Percentiles rank a stretch among this genome's conserved stretches.
These are phyloP conservation scores for Phaeosphaeriaceae sp. DNA, from an alignment of 2,329 filamentous ascomycete genomes.

Conservation along the genomic window DNA sequence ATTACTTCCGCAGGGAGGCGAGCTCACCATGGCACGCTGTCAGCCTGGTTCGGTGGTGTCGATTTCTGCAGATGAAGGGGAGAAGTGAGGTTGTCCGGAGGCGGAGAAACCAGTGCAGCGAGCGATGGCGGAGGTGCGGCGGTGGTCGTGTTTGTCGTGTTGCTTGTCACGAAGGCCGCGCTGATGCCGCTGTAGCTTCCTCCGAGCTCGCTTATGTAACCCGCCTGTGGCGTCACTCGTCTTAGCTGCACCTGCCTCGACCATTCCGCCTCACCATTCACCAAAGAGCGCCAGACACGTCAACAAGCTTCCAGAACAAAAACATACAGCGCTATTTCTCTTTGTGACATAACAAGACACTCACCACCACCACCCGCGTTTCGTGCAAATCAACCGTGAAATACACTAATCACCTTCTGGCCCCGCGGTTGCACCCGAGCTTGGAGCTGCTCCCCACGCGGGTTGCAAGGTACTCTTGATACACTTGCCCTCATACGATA, in stretches of 20 bases:
- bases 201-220: constrained; percentile 14
- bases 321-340: constrained; percentile 2
- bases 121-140: constrained; percentile 24
- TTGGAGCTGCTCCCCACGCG: constrained; percentile 17
- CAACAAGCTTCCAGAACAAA: constrained; percentile 20
- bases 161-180: constrained; percentile 25
- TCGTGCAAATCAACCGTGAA: background rate
- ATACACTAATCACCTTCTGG: constrained; percentile 1
- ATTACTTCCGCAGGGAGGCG: constrained; percentile 22
- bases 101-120: background rate
- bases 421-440: constrained; percentile 13
- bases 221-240: constrained; percentile 30
- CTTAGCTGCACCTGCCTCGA: constrained; percentile 18
- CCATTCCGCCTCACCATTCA: constrained; percentile 31
- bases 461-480: constrained; percentile 14
- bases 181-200: constrained; percentile 33
- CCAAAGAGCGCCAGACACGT: constrained; percentile 46
- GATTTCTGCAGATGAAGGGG: background rate
- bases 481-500: background rate
- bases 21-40: constrained; percentile 43
- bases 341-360: background rate
- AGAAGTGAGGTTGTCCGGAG: background rate
- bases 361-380: background rate
- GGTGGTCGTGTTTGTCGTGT: constrained; percentile 41
- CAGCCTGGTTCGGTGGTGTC: constrained; percentile 7